Evolutionary conservation across 2,329 filamentous ascomycete genomes (phyloP), one percentile per base, ranked within the genome.

Genomic region (Penicillium sp.): DNA sequence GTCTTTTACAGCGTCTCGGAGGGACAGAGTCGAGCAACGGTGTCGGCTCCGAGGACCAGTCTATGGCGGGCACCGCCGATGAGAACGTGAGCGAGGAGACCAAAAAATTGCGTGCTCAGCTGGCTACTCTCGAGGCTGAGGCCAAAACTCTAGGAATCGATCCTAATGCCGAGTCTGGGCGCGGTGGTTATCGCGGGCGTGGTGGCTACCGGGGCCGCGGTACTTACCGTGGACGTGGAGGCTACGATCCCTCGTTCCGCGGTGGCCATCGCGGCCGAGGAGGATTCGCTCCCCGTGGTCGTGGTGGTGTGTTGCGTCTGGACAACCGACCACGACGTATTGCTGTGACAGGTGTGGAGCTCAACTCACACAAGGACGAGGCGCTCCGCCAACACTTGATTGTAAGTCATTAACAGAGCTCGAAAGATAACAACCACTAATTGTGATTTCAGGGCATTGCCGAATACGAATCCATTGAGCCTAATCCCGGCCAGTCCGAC

Each of bases 291-390:
- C 62, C 65, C 42, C 68, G 72, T 33, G 69, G 72, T 16, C 75
- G 75, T 24, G 77, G 79, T 29, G 77, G 76, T 49, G 80, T 83
- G 15, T 76, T 79, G 60, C 74, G 81, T 56, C 72, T 85, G 5
- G 83, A 85, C 62, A 85, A 85, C 59, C 73, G 83, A 24, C 80
- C 83, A 3, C 78, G 76, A 59, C 76, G 78, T 45, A 72, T 85
- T 42, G 75, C 76, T 21, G 73, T 85, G 23, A 72, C 74, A 5
- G 79, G 75, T 7, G 74, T 81, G 28, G 72, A 72, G 59, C 71
- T 75, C 45, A 74, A 76, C 48, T 70, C 74, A 1, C 73, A 76
- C 24, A 76, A 76, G 59, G 82, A 85, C 52, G 81, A 84, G 61
- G 77, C 79, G 5, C 63, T 85, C 50, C 71, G 81, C 47, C 79